Percentiles rank a stretch among this genome's conserved stretches.
These are phyloP conservation scores for Dissophora globulifera DNA, from an alignment of 192 early-diverging fungal species.

Conservation along the genomic window DNA sequence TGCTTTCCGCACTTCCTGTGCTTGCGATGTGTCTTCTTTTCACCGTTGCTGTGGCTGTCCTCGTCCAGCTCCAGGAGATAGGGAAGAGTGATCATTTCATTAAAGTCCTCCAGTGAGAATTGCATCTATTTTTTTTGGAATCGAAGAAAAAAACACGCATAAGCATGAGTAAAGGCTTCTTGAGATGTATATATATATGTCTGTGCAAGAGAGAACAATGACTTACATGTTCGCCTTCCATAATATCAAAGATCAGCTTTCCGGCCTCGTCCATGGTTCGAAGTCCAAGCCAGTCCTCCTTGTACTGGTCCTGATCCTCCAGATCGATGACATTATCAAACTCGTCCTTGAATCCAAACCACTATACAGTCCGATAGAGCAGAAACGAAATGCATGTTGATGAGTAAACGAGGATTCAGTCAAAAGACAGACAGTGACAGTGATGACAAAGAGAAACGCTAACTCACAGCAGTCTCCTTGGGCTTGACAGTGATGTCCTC, in stretches of 20 bases:
- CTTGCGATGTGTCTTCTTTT: not conserved
- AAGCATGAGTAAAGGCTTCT: no score
- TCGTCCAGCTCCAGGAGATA: constrained; percentile 46
- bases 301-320: constrained; percentile 68
- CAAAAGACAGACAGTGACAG: not conserved
- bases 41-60: not conserved
- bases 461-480: constrained; percentile 62
- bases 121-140: no score
- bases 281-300: constrained; percentile 78
- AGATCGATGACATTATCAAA: constrained; percentile 62
- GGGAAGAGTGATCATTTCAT: constrained; percentile 47
- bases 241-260: constrained; percentile 57
- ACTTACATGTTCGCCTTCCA: constrained; percentile 67
- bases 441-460: not conserved
- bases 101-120: constrained; percentile 55
- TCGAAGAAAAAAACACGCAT: no score
- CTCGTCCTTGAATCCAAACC: constrained; percentile 77
- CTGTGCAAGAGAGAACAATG: not conserved
- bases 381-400: no score
- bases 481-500: constrained; percentile 84
- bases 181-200: no score
- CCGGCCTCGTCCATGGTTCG: constrained; percentile 60
- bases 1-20: not conserved
- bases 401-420: not conserved
- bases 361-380: no score